These are phyloP conservation scores for Peronospora belbahrii DNA, from an alignment of 352 stramenopile species.

Conservation along the genomic window DNA sequence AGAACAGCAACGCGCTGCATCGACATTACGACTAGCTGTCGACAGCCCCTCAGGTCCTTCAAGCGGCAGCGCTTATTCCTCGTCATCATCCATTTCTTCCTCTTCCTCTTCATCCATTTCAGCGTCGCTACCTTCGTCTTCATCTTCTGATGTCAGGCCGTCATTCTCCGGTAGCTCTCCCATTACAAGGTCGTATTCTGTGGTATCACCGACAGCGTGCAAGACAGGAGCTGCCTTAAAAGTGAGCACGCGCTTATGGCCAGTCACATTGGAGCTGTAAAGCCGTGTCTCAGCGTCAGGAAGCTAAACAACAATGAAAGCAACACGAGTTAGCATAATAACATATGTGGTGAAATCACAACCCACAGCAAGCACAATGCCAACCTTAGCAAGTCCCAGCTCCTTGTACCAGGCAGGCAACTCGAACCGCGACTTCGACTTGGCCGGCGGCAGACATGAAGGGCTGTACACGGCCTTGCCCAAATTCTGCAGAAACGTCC, in stretches of 20 bases:
- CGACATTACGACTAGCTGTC: slow-evolving; percentile 13
- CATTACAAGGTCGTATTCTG: slow-evolving; percentile 77
- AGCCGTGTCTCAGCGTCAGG: slow-evolving; percentile 42
- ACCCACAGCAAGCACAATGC: neutral
- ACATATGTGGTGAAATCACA: neutral
- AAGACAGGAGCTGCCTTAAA: slow-evolving; percentile 41
- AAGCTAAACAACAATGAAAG: slow-evolving; percentile 24
- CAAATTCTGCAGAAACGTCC: slow-evolving; percentile 75
- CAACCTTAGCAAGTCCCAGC: slow-evolving; percentile 50
- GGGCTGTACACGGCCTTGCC: slow-evolving; percentile 52
- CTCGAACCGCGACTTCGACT: slow-evolving; percentile 83
- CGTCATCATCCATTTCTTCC: slow-evolving; percentile 34
- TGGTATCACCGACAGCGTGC: slow-evolving; percentile 63
- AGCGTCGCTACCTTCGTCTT: slow-evolving; percentile 24
- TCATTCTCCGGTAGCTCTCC: slow-evolving; percentile 74
- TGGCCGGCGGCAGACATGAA: slow-evolving; percentile 55
- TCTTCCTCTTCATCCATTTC: slow-evolving; percentile 38
- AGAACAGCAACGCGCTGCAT: slow-evolving; percentile 10
- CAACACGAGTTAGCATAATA: slow-evolving; percentile 4
- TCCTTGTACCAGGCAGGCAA: slow-evolving; percentile 56
- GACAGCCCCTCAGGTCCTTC: slow-evolving; percentile 5
- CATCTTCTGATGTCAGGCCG: slow-evolving; percentile 46
- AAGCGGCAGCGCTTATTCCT: slow-evolving; percentile 21
- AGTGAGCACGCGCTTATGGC: slow-evolving; percentile 45
- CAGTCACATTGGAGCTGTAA: slow-evolving; percentile 51